phyloP scores from a whole-genome alignment of 345 rosid species.

The Aquilaria sinensis region DNA sequence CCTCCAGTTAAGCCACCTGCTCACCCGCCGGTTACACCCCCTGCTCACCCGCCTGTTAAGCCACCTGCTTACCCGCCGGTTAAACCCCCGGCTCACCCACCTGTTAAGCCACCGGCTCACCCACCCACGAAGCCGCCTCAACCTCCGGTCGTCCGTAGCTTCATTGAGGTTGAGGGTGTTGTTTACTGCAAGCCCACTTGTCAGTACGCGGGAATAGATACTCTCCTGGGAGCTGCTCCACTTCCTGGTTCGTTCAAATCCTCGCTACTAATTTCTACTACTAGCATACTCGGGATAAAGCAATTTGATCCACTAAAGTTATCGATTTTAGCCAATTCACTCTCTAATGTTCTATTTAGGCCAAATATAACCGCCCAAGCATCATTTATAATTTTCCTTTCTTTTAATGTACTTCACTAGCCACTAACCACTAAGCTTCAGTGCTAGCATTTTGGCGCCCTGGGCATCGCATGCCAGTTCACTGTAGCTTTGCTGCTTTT shows the following conservation, averaged over 20 bases:
- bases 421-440: too few relatives aligned
- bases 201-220: constrained; percentile 49
- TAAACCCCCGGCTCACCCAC: constrained; percentile 25
- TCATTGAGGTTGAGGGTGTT: constrained; percentile 70
- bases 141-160: constrained; percentile 33
- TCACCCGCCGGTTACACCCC: constrained; percentile 24
- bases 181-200: constrained; percentile 79
- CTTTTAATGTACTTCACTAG: too few relatives aligned
- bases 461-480: too few relatives aligned
- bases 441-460: too few relatives aligned
- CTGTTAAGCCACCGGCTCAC: constrained; percentile 26
- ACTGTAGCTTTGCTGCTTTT: too few relatives aligned
- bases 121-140: constrained; percentile 30
- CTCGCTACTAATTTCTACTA: background rate
- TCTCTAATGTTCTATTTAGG: too few relatives aligned
- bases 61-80: constrained; percentile 25
- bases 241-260: constrained; percentile 38
- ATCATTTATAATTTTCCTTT: too few relatives aligned
- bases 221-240: constrained; percentile 66
- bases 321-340: background rate
- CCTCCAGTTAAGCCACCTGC: constrained; percentile 16
- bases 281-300: too few relatives aligned
- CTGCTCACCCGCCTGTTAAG: constrained; percentile 23
- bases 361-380: too few relatives aligned
- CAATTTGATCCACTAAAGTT: too few relatives aligned